phyloP scores from a whole-genome alignment of 1,139 yeast genomes.

The Kurtzmaniella quercitrusa region DNA sequence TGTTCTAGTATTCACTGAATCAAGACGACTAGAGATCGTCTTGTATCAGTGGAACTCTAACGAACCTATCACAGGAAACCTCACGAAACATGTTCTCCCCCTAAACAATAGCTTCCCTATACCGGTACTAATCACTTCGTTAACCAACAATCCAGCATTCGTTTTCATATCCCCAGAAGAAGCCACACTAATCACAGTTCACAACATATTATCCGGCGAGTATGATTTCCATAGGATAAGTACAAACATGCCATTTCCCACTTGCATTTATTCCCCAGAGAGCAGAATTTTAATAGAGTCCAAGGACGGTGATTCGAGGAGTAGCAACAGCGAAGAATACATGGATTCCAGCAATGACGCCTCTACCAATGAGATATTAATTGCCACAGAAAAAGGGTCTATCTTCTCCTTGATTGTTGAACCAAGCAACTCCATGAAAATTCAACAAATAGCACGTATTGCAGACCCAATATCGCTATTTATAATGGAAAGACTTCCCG shows the following conservation, averaged over 20 bases:
- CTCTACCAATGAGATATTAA: slow-evolving; percentile 29
- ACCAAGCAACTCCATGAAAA: slow-evolving; percentile 9
- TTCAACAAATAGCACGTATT: slow-evolving; percentile 22
- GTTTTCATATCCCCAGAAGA: slow-evolving; percentile 28
- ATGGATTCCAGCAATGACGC: slow-evolving; percentile 1
- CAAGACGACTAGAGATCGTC: slow-evolving; percentile 32
- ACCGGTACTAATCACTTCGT: slow-evolving; percentile 38
- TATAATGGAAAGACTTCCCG: slow-evolving; percentile 18
- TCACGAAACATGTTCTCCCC: slow-evolving; percentile 25
- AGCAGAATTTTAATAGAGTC: slow-evolving; percentile 11
- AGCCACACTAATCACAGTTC: slow-evolving; percentile 31
- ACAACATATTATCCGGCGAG: slow-evolving; percentile 45
- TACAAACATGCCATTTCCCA: slow-evolving; percentile 31
- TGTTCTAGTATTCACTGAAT: slow-evolving; percentile 31
- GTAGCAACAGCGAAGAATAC: slow-evolving; percentile 2
- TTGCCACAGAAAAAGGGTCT: slow-evolving; percentile 40
- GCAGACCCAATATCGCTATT: slow-evolving; percentile 32
- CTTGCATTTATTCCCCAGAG: slow-evolving; percentile 27
- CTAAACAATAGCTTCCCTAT: slow-evolving; percentile 33
- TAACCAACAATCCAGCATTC: slow-evolving; percentile 29
- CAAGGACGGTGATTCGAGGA: not conserved
- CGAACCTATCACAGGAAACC: slow-evolving; percentile 20
- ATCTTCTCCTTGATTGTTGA: slow-evolving; percentile 27
- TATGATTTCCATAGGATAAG: slow-evolving; percentile 25
- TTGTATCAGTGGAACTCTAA: slow-evolving; percentile 39